Conservation (phyloP, 257 asterid species). For the Rehmannia glutinosa region DNA sequence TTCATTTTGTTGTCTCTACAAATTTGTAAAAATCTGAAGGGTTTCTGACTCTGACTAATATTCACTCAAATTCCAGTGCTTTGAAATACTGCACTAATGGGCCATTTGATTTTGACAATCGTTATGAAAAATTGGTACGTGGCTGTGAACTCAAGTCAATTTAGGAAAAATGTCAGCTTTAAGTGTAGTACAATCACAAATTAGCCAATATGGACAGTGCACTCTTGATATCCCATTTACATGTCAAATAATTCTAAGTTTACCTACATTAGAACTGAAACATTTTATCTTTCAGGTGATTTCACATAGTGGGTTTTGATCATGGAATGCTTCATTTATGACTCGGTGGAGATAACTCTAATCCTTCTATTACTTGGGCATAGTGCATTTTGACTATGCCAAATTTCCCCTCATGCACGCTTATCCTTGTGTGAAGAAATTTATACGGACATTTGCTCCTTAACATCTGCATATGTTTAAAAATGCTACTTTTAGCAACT, state of each 20-base stretch:
- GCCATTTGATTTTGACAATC: background rate
- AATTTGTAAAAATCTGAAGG: background rate
- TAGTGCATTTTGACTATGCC: background rate
- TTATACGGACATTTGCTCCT: background rate
- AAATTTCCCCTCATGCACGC: background rate
- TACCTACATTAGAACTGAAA: background rate
- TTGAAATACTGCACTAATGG: background rate
- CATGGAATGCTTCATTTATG: background rate
- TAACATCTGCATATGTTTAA: background rate
- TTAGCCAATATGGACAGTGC: too few species aligned
- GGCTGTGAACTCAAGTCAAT: background rate
- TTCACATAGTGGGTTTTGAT: background rate
- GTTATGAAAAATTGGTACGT: background rate
- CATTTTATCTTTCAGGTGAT: background rate
- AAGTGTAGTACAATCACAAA: background rate
- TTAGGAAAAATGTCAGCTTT: background rate
- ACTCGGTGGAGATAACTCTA: background rate
- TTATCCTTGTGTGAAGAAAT: background rate
- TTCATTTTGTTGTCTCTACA: background rate
- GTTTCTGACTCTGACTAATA: background rate
- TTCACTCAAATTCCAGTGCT: too few species aligned
- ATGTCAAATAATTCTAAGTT: background rate
- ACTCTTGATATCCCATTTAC: background rate
- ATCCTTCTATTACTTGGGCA: background rate
- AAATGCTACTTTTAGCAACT: background rate